These are phyloP conservation scores for Yarrowia divulgata DNA, from an alignment of 805 yeast species.

Conservation along the genomic window DNA sequence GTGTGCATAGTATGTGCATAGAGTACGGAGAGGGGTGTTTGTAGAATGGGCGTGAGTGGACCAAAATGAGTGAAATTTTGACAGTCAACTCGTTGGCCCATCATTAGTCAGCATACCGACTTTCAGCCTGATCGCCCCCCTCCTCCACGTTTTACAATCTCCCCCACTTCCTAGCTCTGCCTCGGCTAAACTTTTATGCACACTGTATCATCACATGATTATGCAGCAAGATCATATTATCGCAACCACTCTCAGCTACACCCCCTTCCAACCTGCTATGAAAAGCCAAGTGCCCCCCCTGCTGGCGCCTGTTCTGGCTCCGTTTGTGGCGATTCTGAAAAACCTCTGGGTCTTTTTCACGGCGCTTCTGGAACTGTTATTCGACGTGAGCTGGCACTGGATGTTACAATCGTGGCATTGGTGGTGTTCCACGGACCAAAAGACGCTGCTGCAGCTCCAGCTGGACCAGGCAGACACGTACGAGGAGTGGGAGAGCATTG, in stretches of 20 bases:
- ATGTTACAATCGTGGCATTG: slow-evolving; percentile 41
- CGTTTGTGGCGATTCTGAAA: slow-evolving; percentile 24
- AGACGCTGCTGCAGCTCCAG: slow-evolving; percentile 42
- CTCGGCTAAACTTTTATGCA: slow-evolving; percentile 23
- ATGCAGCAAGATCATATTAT: slow-evolving; percentile 8
- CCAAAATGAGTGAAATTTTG: no score
- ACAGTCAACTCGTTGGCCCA: no score
- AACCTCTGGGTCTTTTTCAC: slow-evolving; percentile 38
- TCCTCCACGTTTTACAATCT: no score
- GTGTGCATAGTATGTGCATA: no score
- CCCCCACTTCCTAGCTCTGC: neutral
- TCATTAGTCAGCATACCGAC: no score
- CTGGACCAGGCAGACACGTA: slow-evolving; percentile 59
- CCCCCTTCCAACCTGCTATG: neutral
- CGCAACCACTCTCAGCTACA: no score
- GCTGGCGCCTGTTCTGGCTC: slow-evolving; percentile 23
- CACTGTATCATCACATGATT: slow-evolving; percentile 28
- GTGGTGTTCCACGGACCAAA: slow-evolving; percentile 44
- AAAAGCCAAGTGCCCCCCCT: slow-evolving; percentile 16
- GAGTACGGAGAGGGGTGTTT: no score
- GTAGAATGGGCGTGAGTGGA: no score
- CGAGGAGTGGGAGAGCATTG: slow-evolving; percentile 68
- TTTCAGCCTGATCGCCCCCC: no score
- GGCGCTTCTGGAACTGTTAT: slow-evolving; percentile 37
- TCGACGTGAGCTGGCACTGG: slow-evolving; percentile 41